phyloP scores from a whole-genome alignment of 495 filamentous ascomycete species.

The Durotheca rogersii region DNA sequence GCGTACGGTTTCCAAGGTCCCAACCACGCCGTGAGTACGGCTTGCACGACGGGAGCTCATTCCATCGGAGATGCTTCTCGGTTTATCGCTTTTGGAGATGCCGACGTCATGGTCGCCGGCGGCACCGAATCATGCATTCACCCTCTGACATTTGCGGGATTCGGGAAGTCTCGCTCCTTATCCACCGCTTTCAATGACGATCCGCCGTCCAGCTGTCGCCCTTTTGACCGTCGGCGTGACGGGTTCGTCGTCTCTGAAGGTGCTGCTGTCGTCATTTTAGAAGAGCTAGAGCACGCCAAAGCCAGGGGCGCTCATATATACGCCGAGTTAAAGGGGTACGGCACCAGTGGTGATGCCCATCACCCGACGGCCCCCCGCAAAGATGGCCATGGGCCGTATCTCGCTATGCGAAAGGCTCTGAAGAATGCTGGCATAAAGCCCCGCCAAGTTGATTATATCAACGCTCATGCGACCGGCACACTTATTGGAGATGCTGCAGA shows the following conservation, averaged over 20 bases:
- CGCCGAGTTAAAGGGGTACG: constrained; percentile 87
- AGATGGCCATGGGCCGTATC: constrained; percentile 74
- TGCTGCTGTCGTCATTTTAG: constrained; percentile 81
- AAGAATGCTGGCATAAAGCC: constrained; percentile 70
- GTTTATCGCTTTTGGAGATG: constrained; percentile 87
- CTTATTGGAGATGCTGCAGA: constrained; percentile 83
- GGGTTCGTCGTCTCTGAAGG: constrained; percentile 96
- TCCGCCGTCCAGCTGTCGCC: constrained; percentile 74
- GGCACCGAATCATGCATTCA: constrained; percentile 96
- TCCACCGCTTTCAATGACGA: constrained; percentile 75
- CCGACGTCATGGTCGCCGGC: constrained; percentile 91
- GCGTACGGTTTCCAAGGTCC: constrained; percentile 87
- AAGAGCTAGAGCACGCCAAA: constrained; percentile 87
- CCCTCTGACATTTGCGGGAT: constrained; percentile 87
- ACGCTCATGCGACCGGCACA: constrained; percentile 92
- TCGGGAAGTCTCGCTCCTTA: constrained; percentile 82
- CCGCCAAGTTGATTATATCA: constrained; percentile 80
- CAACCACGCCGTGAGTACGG: constrained; percentile 87
- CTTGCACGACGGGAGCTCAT: constrained; percentile 94
- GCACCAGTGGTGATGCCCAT: constrained; percentile 80
- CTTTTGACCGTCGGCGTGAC: constrained; percentile 77
- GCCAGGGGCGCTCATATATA: constrained; percentile 78
- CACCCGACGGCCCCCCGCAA: constrained; percentile 88
- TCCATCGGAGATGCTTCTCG: constrained; percentile 89
- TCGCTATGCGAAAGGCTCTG: constrained; percentile 84